A percentile compares a stretch with the other conserved stretches of the same genome.
Evolutionary conservation across 495 filamentous ascomycete species (phyloP).

Genomic region (Neurospora sp.): DNA sequence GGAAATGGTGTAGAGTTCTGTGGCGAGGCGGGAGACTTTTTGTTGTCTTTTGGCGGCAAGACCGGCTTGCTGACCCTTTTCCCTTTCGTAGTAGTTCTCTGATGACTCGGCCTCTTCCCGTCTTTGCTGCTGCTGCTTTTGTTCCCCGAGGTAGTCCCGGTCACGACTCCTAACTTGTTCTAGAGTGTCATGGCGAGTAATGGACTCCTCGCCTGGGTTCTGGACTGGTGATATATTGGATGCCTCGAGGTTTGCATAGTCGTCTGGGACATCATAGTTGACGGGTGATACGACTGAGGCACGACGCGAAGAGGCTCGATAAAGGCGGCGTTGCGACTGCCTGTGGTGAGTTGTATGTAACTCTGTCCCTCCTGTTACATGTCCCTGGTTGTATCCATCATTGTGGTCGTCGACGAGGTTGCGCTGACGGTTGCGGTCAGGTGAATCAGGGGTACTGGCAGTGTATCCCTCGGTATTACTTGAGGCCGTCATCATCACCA

Average conservation of each 20-base stretch:
- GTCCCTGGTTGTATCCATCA: background rate
- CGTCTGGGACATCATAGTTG: slow-evolving; percentile 36
- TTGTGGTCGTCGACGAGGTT: background rate
- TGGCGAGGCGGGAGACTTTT: slow-evolving; percentile 45
- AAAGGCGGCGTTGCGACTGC: background rate
- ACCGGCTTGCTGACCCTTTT: background rate
- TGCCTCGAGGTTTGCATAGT: slow-evolving; percentile 41
- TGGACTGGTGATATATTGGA: slow-evolving; percentile 33
- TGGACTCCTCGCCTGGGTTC: slow-evolving; percentile 29
- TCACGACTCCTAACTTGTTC: slow-evolving; percentile 19
- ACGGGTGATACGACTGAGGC: slow-evolving; percentile 6
- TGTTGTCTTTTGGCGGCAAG: background rate
- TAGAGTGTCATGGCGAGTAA: slow-evolving; percentile 17
- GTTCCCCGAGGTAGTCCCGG: slow-evolving; percentile 10
- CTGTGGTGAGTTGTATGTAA: background rate
- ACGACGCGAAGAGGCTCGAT: background rate
- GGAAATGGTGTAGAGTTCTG: slow-evolving; percentile 64
- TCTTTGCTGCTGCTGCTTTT: background rate
- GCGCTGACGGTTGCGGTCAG: background rate
- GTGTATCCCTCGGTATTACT: background rate
- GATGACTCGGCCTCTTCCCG: slow-evolving; percentile 2
- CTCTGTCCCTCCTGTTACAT: background rate
- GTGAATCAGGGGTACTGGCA: background rate
- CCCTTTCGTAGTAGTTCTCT: slow-evolving; percentile 1
- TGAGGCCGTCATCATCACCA: background rate